phyloP scores from a whole-genome alignment of 1,284 basidiomycete species.

The Athelia psychrophila region DNA sequence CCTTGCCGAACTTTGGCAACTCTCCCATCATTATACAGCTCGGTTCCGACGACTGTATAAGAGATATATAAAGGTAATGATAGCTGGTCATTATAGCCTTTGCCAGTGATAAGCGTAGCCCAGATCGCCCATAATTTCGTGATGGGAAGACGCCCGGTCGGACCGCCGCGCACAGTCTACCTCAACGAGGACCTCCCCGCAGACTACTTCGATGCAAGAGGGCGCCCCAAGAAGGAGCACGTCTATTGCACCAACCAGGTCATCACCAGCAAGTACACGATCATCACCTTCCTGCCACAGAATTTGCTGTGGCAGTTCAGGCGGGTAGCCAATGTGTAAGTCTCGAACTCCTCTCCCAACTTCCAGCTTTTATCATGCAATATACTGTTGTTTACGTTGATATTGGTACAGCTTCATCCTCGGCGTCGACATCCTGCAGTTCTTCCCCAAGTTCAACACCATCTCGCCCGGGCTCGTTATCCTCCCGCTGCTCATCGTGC shows the following conservation, averaged over 20 bases:
- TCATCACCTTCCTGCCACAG: constrained; percentile 85
- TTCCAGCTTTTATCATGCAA: background rate
- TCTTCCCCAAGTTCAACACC: constrained; percentile 92
- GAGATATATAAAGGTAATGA: too few species aligned
- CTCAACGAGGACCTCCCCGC: constrained; percentile 75
- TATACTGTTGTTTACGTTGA: too few species aligned
- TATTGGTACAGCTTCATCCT: constrained; percentile 63
- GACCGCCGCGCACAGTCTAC: constrained; percentile 69
- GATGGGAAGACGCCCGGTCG: constrained; percentile 49
- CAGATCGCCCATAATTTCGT: too few species aligned
- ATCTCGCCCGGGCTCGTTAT: constrained; percentile 93
- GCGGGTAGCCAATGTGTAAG: constrained; percentile 82
- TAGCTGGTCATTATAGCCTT: too few species aligned
- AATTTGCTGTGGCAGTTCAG: constrained; percentile 91
- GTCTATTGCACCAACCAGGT: constrained; percentile 83
- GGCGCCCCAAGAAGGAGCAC: constrained; percentile 58
- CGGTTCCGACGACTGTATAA: too few species aligned
- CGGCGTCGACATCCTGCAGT: constrained; percentile 89
- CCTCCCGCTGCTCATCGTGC: constrained; percentile 85
- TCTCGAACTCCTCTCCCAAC: constrained; percentile 10
- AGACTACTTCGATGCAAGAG: constrained; percentile 69
- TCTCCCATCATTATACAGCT: too few species aligned
- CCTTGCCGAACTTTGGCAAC: too few species aligned
- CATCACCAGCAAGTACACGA: constrained; percentile 90
- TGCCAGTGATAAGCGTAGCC: too few species aligned